Evolutionary conservation across 768 basidiomycete genomes (phyloP).

Genomic region (Mycena rosella): DNA sequence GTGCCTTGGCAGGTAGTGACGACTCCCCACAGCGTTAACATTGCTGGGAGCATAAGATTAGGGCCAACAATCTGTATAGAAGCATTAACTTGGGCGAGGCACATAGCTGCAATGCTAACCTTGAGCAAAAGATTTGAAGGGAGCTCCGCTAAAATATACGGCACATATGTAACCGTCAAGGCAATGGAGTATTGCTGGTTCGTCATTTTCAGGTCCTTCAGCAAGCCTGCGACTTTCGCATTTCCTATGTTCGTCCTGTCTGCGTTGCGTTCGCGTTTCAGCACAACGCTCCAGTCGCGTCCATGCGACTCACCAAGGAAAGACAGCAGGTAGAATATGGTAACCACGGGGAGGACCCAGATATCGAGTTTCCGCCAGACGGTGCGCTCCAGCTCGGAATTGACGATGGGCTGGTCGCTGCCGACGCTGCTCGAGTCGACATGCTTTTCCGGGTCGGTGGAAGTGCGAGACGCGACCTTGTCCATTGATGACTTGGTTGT

Average conservation of each 20-base stretch:
- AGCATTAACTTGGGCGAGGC: conserved; percentile 18
- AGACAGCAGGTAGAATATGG: conserved; percentile 65
- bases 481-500: conserved; percentile 35
- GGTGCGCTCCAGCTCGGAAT: conserved; percentile 51
- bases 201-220: conserved; percentile 64
- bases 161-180: conserved; percentile 62
- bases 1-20: conserved; percentile 73
- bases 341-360: conserved; percentile 61
- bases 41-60: conserved; percentile 68
- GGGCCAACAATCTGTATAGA: conserved; percentile 61
- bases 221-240: conserved; percentile 72
- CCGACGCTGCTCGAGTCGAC: conserved; percentile 42
- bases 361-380: conserved; percentile 66
- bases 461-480: conserved; percentile 40
- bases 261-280: conserved; percentile 40
- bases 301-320: conserved; percentile 58
- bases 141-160: conserved; percentile 70
- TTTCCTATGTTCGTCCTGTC: conserved; percentile 71
- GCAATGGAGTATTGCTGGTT: conserved; percentile 64
- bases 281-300: background rate
- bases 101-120: conserved; percentile 40
- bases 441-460: conserved; percentile 48
- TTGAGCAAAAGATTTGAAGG: conserved; percentile 73
- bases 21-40: conserved; percentile 79
- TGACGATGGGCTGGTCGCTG: conserved; percentile 37